These are phyloP conservation scores for Boletus semigastroideus DNA, from an alignment of 1,284 basidiomycete genomes.

Conservation along the genomic window DNA sequence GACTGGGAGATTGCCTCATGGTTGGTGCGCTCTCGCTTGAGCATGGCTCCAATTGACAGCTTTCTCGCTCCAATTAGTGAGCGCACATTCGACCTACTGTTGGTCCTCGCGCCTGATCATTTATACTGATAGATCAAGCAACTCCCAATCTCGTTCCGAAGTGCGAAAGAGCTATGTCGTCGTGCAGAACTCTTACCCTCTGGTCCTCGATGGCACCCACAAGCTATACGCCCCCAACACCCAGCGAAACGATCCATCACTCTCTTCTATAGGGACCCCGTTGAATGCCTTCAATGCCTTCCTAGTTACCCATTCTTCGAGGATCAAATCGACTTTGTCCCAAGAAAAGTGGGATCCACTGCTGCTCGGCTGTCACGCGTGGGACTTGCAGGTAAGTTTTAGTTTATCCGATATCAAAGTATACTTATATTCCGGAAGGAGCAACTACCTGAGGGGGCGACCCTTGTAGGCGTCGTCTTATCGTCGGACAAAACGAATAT, in stretches of 20 bases:
- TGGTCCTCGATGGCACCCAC: neutral
- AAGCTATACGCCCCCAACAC: neutral
- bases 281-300: neutral
- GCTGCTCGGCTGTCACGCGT: neutral
- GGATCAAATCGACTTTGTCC: neutral
- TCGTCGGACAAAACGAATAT: neutral
- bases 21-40: neutral
- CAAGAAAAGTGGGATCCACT: neutral
- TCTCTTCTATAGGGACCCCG: neutral
- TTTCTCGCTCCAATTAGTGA: neutral
- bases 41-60: neutral
- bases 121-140: neutral
- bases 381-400: neutral
- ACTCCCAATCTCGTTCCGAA: neutral
- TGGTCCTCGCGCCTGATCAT: neutral
- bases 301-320: neutral
- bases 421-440: too few relatives aligned
- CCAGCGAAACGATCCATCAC: neutral
- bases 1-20: constrained; percentile 2
- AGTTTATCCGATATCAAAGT: too few relatives aligned
- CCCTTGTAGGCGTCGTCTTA: neutral
- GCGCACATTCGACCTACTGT: neutral
- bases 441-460: neutral
- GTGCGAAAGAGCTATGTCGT: neutral
- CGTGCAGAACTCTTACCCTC: neutral